Evolutionary conservation across 805 yeast genomes (phyloP).

Genomic region (Ogataea polymorpha): DNA sequence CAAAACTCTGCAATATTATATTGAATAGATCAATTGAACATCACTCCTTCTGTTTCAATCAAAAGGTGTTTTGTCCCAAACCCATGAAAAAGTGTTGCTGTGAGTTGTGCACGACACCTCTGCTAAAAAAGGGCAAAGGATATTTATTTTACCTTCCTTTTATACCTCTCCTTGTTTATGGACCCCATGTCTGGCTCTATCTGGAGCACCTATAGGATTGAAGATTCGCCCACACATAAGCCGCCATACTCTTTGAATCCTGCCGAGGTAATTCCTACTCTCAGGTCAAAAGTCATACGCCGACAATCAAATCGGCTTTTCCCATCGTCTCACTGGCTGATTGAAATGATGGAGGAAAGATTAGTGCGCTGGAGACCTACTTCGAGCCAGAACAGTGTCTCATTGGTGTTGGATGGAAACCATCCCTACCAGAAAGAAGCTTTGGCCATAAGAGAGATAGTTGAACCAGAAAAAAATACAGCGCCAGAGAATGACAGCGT

Average conservation of each 20-base stretch:
- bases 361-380: constrained; percentile 36
- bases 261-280: constrained; percentile 16
- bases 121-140: constrained; percentile 6
- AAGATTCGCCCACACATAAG: constrained; percentile 21
- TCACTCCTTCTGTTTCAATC: constrained; percentile 11
- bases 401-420: constrained; percentile 30
- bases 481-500: constrained; percentile 5
- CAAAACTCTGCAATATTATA: background rate
- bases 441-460: background rate
- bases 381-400: constrained; percentile 25
- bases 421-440: constrained; percentile 30
- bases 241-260: constrained; percentile 18
- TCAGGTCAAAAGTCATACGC: constrained; percentile 28
- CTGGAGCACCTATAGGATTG: constrained; percentile 3
- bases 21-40: constrained; percentile 8
- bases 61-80: constrained; percentile 12
- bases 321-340: constrained; percentile 26
- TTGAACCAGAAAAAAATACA: background rate
- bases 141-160: constrained; percentile 2
- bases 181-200: constrained; percentile 9
- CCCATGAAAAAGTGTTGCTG: constrained; percentile 15
- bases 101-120: constrained; percentile 11
- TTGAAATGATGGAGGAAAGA: constrained; percentile 36
- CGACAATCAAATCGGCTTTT: constrained; percentile 30
- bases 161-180: constrained; percentile 4